phyloP scores from a whole-genome alignment of 1,284 basidiomycete genomes.

The Gomphus bonarii region DNA sequence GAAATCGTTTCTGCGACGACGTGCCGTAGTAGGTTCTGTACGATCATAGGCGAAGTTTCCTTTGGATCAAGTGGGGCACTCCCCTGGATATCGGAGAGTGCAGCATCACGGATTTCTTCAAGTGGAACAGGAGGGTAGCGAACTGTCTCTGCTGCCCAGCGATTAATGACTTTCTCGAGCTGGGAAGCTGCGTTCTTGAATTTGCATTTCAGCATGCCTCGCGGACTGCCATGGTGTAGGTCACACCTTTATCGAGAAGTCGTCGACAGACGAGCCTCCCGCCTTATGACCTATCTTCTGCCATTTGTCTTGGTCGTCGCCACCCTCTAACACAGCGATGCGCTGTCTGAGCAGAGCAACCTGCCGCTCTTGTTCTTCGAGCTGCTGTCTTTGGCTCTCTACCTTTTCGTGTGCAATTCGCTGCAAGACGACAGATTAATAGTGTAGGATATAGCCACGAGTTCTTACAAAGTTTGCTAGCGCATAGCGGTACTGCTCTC shows the following conservation, averaged over 20 bases:
- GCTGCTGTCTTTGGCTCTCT: conserved; percentile 64
- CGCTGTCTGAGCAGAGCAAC: conserved; percentile 59
- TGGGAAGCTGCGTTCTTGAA: conserved; percentile 61
- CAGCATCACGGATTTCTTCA: conserved; percentile 44
- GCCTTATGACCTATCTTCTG: conserved; percentile 24
- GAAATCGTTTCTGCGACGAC: conserved; percentile 65
- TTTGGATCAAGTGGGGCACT: conserved; percentile 27
- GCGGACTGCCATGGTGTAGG: background rate
- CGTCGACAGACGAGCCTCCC: conserved; percentile 59
- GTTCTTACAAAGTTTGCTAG: conserved; percentile 64
- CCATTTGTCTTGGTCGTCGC: conserved; percentile 24
- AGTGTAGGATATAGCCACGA: background rate
- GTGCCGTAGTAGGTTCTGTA: conserved; percentile 67
- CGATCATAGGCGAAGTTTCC: conserved; percentile 46
- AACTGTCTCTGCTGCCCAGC: conserved; percentile 70
- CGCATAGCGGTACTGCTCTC: conserved; percentile 69
- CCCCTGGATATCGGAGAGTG: conserved; percentile 47
- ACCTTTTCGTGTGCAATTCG: conserved; percentile 80
- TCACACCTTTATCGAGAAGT: conserved; percentile 72
- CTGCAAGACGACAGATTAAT: conserved; percentile 24
- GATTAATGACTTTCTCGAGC: conserved; percentile 68
- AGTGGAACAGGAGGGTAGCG: conserved; percentile 44
- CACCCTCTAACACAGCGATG: conserved; percentile 64
- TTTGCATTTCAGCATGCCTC: background rate
- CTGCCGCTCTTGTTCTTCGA: conserved; percentile 75